Percentiles rank a stretch among this genome's conserved stretches.
Evolutionary conservation across 139 green algal genomes (phyloP).

Genomic region (Nannochloris sp.): DNA sequence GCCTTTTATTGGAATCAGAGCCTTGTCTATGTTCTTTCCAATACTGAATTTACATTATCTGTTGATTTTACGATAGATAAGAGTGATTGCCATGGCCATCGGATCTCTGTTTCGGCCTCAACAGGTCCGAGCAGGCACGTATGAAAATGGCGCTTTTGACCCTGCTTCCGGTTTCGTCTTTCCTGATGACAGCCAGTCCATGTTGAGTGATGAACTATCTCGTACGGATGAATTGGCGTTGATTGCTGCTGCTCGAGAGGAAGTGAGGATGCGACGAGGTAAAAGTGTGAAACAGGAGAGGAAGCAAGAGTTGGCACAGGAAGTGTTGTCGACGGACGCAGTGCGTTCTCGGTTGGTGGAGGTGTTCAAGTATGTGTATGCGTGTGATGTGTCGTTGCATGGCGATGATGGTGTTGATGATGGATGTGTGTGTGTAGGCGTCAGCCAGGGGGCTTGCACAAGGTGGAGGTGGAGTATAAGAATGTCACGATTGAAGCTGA

Average conservation of each 20-base stretch:
- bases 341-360: neutral
- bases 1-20: no score
- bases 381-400: neutral
- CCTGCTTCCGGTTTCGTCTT: neutral
- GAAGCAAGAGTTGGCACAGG: neutral
- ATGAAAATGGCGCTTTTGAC: neutral
- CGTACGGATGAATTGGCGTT: slow-evolving; percentile 5
- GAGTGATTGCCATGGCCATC: no score
- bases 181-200: neutral
- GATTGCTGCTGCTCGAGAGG: slow-evolving; percentile 4
- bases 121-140: neutral
- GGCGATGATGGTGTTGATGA: neutral
- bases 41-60: no score
- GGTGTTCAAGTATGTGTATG: neutral
- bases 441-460: neutral
- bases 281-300: neutral
- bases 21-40: no score
- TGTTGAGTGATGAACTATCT: neutral
- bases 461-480: slow-evolving; percentile 54
- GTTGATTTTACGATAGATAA: no score
- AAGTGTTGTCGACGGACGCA: neutral
- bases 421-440: neutral
- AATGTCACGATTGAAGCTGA: slow-evolving; percentile 48
- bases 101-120: no score
- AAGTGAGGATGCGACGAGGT: neutral